Conservation (phyloP, 2,329 filamentous ascomycete genomes). For the Pseudocercospora pini-densiflorae region DNA sequence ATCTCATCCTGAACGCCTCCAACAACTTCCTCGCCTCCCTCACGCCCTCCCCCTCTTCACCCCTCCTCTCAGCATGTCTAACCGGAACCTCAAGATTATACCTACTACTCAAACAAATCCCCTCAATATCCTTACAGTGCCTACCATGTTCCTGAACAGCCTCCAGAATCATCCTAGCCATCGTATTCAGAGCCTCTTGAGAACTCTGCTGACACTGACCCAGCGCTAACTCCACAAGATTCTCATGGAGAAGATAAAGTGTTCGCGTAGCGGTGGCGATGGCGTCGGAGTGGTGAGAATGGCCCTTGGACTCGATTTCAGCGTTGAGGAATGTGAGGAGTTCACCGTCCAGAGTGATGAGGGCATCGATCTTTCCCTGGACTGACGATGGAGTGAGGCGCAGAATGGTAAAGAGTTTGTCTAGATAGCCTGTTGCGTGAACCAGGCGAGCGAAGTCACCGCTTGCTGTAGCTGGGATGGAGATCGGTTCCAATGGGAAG, state of each 20-base stretch:
- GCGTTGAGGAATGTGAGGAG: neutral
- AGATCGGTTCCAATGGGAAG: neutral
- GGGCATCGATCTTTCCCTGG: neutral
- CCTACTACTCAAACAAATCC: neutral
- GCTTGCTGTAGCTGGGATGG: neutral
- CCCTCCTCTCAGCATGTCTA: neutral
- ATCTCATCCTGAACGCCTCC: neutral
- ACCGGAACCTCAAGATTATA: neutral
- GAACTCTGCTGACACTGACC: neutral
- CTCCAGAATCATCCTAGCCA: slow-evolving; percentile 4
- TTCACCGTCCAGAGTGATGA: neutral
- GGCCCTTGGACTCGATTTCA: neutral
- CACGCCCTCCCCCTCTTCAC: neutral
- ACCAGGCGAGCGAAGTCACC: neutral
- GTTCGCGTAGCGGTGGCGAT: slow-evolving; percentile 3
- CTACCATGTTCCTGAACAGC: neutral
- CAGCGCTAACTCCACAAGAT: neutral
- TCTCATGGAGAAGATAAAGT: neutral
- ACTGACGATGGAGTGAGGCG: neutral
- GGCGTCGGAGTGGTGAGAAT: slow-evolving; percentile 3
- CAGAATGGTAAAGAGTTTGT: neutral
- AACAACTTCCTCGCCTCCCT: neutral
- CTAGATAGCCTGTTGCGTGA: neutral
- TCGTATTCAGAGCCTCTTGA: neutral
- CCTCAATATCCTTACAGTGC: neutral